Percentiles rank a stretch among this genome's conserved stretches.
Conservation (phyloP, 371 early-diverging fungal species). For the Chytridium lagenaria region DNA sequence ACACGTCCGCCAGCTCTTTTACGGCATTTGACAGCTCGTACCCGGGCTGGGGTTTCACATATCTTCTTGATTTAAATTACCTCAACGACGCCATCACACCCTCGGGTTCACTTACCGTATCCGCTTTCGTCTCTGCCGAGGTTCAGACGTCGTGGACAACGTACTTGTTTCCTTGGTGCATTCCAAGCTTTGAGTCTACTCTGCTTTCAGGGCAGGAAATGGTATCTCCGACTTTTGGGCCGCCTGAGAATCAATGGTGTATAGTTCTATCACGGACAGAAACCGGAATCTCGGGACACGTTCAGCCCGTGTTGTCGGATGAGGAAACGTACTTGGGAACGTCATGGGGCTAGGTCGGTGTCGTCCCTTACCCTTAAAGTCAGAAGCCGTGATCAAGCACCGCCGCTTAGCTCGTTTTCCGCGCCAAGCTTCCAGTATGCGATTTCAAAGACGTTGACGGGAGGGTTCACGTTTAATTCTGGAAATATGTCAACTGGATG, state of each 20-base stretch:
- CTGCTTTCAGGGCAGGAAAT: too few relatives aligned
- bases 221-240: slow-evolving; percentile 23
- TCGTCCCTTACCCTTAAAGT: slow-evolving; percentile 30
- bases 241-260: slow-evolving; percentile 22
- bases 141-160: slow-evolving; percentile 11
- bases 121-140: slow-evolving; percentile 22
- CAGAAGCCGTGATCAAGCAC: slow-evolving; percentile 8
- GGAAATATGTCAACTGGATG: slow-evolving; percentile 37
- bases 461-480: slow-evolving; percentile 42
- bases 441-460: slow-evolving; percentile 44
- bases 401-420: slow-evolving; percentile 2
- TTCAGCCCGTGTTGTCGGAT: slow-evolving; percentile 24
- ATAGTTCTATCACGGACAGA: slow-evolving; percentile 11
- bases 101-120: slow-evolving; percentile 23
- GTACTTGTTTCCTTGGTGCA: slow-evolving; percentile 24
- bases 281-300: slow-evolving; percentile 16
- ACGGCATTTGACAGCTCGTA: slow-evolving; percentile 32
- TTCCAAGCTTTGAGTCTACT: slow-evolving; percentile 19
- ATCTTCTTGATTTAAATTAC: slow-evolving; percentile 12
- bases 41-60: slow-evolving; percentile 43
- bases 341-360: slow-evolving; percentile 23
- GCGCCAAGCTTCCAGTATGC: neutral
- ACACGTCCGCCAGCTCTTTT: slow-evolving; percentile 37
- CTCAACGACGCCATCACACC: slow-evolving; percentile 14
- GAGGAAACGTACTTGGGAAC: neutral